phyloP scores from a whole-genome alignment of 148 eudicot species.

The Persicaria maculosa region DNA sequence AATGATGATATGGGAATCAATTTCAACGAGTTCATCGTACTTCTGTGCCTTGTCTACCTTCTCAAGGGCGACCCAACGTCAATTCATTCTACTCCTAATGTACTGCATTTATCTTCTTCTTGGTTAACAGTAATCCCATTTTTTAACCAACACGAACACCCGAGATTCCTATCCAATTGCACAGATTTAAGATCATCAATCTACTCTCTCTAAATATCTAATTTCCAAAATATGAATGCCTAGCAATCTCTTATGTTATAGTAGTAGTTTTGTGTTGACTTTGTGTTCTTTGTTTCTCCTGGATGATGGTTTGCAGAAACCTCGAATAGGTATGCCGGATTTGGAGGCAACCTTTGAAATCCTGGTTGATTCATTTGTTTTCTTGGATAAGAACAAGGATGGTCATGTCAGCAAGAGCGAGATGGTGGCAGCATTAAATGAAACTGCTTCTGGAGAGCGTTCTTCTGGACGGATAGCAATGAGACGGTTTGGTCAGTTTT shows the following conservation, averaged over 20 bases:
- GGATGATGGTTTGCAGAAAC: slow-evolving; percentile 38
- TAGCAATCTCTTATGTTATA: not conserved
- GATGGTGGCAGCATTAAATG: slow-evolving; percentile 84
- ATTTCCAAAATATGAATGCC: not conserved
- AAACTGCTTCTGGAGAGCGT: slow-evolving; percentile 60
- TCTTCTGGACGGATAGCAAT: slow-evolving; percentile 87
- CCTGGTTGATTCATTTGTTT: slow-evolving; percentile 83
- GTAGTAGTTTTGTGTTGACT: not conserved
- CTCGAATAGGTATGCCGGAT: slow-evolving; percentile 63
- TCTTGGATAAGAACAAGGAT: slow-evolving; percentile 89
- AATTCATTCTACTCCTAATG: slow-evolving; percentile 38
- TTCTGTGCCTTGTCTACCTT: slow-evolving; percentile 87
- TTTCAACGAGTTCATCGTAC: slow-evolving; percentile 86
- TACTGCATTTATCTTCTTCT: not conserved
- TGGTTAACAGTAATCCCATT: not conserved
- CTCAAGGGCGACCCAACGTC: slow-evolving; percentile 56
- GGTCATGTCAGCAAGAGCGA: slow-evolving; percentile 83
- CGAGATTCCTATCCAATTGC: not conserved
- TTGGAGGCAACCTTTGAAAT: slow-evolving; percentile 80
- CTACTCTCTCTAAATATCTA: not conserved
- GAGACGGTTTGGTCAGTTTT: slow-evolving; percentile 77
- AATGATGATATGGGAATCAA: slow-evolving; percentile 53
- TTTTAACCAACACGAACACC: not conserved
- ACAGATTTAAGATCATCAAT: not conserved
- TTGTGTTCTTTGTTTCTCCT: slow-evolving; percentile 14